Percentiles rank a stretch among this genome's conserved stretches.
These are phyloP conservation scores for Metschnikowia peoriensis DNA, from an alignment of 805 yeast genomes.

Conservation along the genomic window DNA sequence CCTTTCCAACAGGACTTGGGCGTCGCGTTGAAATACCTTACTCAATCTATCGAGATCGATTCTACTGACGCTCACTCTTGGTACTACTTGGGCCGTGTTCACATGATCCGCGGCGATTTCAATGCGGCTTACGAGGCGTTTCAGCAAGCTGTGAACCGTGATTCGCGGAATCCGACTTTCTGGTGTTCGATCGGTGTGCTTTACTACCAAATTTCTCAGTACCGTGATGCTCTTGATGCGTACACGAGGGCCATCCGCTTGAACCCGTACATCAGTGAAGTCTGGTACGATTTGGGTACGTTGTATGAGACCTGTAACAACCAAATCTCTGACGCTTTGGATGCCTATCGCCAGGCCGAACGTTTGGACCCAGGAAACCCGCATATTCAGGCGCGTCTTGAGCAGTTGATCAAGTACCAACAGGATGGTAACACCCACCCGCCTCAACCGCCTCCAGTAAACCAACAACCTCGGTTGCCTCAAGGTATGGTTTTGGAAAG, in stretches of 20 bases:
- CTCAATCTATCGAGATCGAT: constrained; percentile 88
- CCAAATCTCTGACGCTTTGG: constrained; percentile 91
- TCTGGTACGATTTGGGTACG: constrained; percentile 98
- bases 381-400: constrained; percentile 89
- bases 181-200: constrained; percentile 97
- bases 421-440: constrained; percentile 65
- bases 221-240: constrained; percentile 95
- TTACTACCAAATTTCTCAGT: constrained; percentile 94
- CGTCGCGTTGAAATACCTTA: constrained; percentile 73
- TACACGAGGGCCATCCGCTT: constrained; percentile 94
- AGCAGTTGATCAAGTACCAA: constrained; percentile 73
- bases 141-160: constrained; percentile 97
- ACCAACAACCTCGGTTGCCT: constrained; percentile 61
- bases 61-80: constrained; percentile 92
- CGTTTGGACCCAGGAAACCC: constrained; percentile 92
- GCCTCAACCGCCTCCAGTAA: constrained; percentile 65
- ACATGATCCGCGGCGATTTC: constrained; percentile 94
- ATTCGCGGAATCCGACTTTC: constrained; percentile 94
- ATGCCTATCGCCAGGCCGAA: constrained; percentile 96
- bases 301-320: constrained; percentile 96
- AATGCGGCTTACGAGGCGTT: constrained; percentile 96
- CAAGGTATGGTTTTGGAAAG: constrained; percentile 62
- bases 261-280: constrained; percentile 95
- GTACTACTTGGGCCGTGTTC: constrained; percentile 95
- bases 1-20: constrained; percentile 75